phyloP scores from a whole-genome alignment of 306 rosid genomes.

The Spatholobus suberectus region DNA sequence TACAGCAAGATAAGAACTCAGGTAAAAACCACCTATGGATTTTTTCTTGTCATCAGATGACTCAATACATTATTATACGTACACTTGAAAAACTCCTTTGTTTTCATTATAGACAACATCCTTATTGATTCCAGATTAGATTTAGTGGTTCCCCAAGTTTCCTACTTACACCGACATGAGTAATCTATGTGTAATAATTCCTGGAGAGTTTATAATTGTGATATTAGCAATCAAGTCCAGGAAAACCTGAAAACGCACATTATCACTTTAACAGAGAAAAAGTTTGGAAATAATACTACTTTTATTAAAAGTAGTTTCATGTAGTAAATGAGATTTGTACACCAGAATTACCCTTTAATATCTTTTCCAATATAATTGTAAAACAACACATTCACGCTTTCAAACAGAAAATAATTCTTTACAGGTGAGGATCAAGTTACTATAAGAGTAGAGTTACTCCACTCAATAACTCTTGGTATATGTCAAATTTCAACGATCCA shows the following conservation, averaged over 20 bases:
- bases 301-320: background rate
- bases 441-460: no score
- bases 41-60: conserved; percentile 5
- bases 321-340: background rate
- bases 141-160: background rate
- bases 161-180: background rate
- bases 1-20: conserved; percentile 8
- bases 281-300: background rate
- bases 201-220: background rate
- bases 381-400: background rate
- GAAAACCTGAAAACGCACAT: background rate
- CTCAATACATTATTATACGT: background rate
- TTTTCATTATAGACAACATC: background rate
- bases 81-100: background rate
- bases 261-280: background rate
- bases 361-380: conserved; percentile 3
- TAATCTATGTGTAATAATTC: background rate
- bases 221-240: background rate
- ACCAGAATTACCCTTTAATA: background rate
- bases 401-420: background rate
- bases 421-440: no score
- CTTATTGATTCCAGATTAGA: background rate
- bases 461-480: no score
- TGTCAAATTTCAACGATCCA: no score
- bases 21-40: background rate